Evolutionary conservation across 2,329 filamentous ascomycete genomes (phyloP), one percentile per base, ranked within the genome.

Genomic region (Apiospora sp.): DNA sequence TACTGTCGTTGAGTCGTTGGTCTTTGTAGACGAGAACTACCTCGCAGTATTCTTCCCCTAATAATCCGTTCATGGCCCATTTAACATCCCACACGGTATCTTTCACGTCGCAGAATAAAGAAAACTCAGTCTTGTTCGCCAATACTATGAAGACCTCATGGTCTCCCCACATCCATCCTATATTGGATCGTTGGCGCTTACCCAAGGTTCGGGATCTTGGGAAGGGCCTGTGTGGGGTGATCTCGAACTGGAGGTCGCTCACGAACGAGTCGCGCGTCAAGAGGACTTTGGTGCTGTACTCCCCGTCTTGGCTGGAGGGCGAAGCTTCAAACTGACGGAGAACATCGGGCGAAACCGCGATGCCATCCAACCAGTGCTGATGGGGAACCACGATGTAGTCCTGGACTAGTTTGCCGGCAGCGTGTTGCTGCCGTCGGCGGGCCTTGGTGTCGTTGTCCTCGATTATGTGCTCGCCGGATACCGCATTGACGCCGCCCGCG

Each of bases 401-500:
- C 16, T 61, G 54, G 14, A 22, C 14, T 0, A 8, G 13, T 1
- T n/a, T n/a, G 27, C 27, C 14, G 6, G 27, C 14, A 34, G 27
- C 2, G 13, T 34, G 3, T 10, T 19, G 14, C 3, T 22, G 27
- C 16, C 1, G 54, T 6, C 27, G 54, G 14, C 16, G 16, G n/a
- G 5, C 51, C 51, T 75, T 74, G 34, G 71, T 77, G 48, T 71
- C 70, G 1, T 61, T 24, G 46, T 80, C 78, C 51, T 78, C 76
- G 13, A 67, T 69, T 12, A 48, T 69, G 49, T 79, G 77, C 71
- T 83, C 80, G 3, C 83, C 83, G 6, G 83, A 84, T 10, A 85
- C 74, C 1, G 77, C 84, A 69, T 85, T 85, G 27, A 86, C 78
- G 0, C 81, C 80, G 6, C 83, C 83, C 1, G 81, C 79, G 68